Percentiles rank a stretch among this genome's conserved stretches.
Evolutionary conservation across 495 filamentous ascomycete genomes (phyloP).

Genomic region (Hypoxylon rickii): DNA sequence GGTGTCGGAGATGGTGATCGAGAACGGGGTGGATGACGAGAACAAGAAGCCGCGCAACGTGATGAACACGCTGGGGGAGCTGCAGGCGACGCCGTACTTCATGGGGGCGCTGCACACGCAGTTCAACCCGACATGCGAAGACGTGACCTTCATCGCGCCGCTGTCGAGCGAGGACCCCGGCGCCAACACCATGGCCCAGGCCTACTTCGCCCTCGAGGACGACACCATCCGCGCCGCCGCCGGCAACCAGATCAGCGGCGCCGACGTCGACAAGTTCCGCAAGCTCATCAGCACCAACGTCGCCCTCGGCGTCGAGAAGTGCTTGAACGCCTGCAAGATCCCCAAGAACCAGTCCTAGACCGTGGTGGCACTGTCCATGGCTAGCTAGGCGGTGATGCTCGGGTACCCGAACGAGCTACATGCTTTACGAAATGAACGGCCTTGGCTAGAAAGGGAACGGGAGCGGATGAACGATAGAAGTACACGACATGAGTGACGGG

Average conservation of each 20-base stretch:
- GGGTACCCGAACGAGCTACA: too few relatives aligned
- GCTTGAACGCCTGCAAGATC: conserved; percentile 47
- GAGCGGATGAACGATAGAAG: too few relatives aligned
- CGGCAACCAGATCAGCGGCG: conserved; percentile 45
- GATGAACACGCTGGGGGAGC: conserved; percentile 42
- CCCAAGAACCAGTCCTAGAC: conserved; percentile 20
- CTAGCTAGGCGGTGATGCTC: too few relatives aligned
- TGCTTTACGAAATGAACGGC: too few relatives aligned
- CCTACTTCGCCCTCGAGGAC: conserved; percentile 52
- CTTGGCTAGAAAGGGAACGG: too few relatives aligned
- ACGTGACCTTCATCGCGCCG: conserved; percentile 53
- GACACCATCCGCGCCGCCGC: conserved; percentile 52
- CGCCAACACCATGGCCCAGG: conserved; percentile 51
- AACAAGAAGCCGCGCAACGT: conserved; percentile 34
- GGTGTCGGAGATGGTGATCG: conserved; percentile 53
- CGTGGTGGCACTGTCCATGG: too few relatives aligned
- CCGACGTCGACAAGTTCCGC: conserved; percentile 51
- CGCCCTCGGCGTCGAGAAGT: conserved; percentile 52
- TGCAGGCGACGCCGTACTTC: conserved; percentile 54
- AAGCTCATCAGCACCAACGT: conserved; percentile 50
- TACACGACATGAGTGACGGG: too few relatives aligned
- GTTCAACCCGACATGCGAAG: conserved; percentile 57
- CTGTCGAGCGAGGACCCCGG: conserved; percentile 57
- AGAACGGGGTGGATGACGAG: conserved; percentile 47
- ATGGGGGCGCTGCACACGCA: conserved; percentile 57